Conservation (phyloP, 805 yeast species). For the Saccharomycopsis javanensis region DNA sequence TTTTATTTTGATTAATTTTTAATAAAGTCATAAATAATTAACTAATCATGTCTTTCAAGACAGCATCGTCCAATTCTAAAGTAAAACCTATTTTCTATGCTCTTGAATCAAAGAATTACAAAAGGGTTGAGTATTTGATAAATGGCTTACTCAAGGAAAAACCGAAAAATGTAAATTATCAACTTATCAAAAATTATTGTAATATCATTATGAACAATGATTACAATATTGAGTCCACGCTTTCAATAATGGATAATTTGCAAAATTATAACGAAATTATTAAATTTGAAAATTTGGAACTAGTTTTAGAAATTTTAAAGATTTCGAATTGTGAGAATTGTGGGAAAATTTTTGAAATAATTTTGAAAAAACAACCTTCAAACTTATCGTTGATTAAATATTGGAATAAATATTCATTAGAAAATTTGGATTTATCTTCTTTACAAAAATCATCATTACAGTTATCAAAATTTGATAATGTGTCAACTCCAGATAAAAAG, state of each 20-base stretch:
- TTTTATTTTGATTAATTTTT: no score
- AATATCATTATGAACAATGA: slow-evolving; percentile 22
- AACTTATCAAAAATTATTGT: slow-evolving; percentile 27
- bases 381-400: slow-evolving; percentile 9
- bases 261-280: slow-evolving; percentile 9
- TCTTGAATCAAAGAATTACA: slow-evolving; percentile 30
- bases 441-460: slow-evolving; percentile 18
- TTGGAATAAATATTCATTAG: slow-evolving; percentile 10
- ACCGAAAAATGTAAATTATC: slow-evolving; percentile 30
- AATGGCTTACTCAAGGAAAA: slow-evolving; percentile 26
- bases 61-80: not conserved
- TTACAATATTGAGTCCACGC: slow-evolving; percentile 3
- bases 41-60: not conserved
- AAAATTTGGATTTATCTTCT: slow-evolving; percentile 7
- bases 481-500: not conserved
- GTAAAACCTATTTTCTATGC: slow-evolving; percentile 22
- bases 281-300: slow-evolving; percentile 19
- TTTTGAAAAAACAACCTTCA: slow-evolving; percentile 30
- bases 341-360: slow-evolving; percentile 29
- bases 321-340: slow-evolving; percentile 25
- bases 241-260: slow-evolving; percentile 2
- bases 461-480: slow-evolving; percentile 8
- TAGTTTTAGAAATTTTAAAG: slow-evolving; percentile 27
- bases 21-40: not conserved
- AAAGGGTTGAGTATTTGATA: slow-evolving; percentile 27